Base-by-base conservation (phyloP, 2,329 filamentous ascomycete genomes). In the Pseudopyrenochaeta lycopersici region DNA sequence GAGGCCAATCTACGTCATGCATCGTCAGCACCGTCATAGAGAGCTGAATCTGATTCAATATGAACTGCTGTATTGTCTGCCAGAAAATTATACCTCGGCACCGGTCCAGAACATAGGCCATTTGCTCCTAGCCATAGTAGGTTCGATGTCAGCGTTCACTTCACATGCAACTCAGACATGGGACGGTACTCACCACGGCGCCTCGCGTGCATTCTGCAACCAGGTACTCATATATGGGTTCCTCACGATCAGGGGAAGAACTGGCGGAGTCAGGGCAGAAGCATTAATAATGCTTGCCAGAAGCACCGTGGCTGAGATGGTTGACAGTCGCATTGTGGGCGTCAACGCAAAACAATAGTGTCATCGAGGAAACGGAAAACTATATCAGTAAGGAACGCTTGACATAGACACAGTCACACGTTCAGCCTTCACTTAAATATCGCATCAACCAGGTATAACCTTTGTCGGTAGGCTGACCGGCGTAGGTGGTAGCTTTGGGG, bases 41-140 rank as follows among this genome's bases (percentile, higher is more conserved):
- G 31, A 11, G 5, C 7, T 17, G 33, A 36, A 7, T n/a, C 33
- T 10, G n/a, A 15, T 29, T 23, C 18, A 18, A n/a, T 6, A 42
- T 18, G 11, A 18, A 12, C 31, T 14, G 12, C 15, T 21, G 9
- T 23, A 23, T 40, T 9, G 10, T 3, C 14, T 40, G 29, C 23
- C 10, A 45, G n/a, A n/a, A n/a, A n/a, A 46, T 4, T 57, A 30
- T 73, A 85, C 82, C 70, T 88, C 82, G 66, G 87, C 81, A 30
- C 90, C 90, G 6, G 88, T 90, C 82, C 88, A 93, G 74, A 93
- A 92, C 74, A 94, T 94, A 20, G 92, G 92, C 92, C 92, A 96
- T 76, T 86, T 84, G 48, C 86, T 84, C 91, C 23, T 27, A 27
- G 23, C 23, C 23, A 27, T 27, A 9, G 23, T 9, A 27, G 23